A percentile compares a stretch with the other conserved stretches of the same genome.
phyloP scores from a whole-genome alignment of 106 monocot species.

The Amphibolis antarctica region DNA sequence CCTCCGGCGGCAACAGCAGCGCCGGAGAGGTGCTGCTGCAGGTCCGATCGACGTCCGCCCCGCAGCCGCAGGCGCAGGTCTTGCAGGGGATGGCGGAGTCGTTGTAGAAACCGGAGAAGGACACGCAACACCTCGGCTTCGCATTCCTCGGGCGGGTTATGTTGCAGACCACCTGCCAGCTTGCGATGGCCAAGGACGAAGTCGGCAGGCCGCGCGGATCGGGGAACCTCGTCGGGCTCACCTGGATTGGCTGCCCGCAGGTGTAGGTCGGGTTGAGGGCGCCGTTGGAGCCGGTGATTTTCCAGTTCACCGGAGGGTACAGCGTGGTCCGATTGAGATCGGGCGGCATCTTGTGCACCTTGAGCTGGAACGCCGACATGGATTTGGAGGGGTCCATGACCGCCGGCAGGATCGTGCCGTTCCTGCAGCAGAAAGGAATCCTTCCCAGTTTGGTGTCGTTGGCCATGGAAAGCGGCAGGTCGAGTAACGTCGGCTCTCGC shows the following conservation, averaged over 20 bases:
- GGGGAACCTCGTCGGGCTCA: constrained; percentile 43
- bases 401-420: constrained; percentile 65
- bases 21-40: constrained; percentile 50
- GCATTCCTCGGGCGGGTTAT: constrained; percentile 26
- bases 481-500: constrained; percentile 32
- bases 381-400: constrained; percentile 54
- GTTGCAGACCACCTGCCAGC: constrained; percentile 55
- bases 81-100: constrained; percentile 68
- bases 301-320: constrained; percentile 50
- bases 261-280: constrained; percentile 55
- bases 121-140: constrained; percentile 73
- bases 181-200: constrained; percentile 34
- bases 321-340: constrained; percentile 60
- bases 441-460: constrained; percentile 49
- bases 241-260: constrained; percentile 48
- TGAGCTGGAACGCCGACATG: constrained; percentile 63
- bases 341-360: constrained; percentile 92
- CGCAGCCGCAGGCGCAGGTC: constrained; percentile 80
- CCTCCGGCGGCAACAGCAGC: constrained; percentile 56
- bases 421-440: constrained; percentile 65
- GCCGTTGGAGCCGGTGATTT: constrained; percentile 38
- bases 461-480: constrained; percentile 40
- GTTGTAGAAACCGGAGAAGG: constrained; percentile 79
- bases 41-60: constrained; percentile 10
- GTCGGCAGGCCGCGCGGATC: constrained; percentile 52